Evolutionary conservation across 2,329 filamentous ascomycete genomes (phyloP), one percentile per base, ranked within the genome.

Genomic region (Dryadomyces sulphureus): DNA sequence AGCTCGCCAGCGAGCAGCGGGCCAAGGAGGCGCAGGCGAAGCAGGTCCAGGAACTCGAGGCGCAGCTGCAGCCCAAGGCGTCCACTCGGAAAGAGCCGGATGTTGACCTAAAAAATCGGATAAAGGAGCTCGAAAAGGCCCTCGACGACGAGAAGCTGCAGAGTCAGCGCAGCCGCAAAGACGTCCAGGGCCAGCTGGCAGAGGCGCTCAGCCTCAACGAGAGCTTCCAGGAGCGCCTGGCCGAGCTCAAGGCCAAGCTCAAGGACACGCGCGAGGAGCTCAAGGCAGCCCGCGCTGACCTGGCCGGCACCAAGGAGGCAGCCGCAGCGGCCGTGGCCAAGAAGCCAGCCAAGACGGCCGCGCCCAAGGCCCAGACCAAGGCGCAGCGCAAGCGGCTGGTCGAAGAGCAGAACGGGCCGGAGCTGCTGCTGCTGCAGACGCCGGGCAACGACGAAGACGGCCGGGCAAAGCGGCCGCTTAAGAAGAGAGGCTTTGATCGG

Each of bases 251-350:
- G 56, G 71, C 72, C 46, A 89, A 88, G 60, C 64, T 90, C 19
- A 77, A 76, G 45, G 69, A 75, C 9, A 73, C 77, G 0, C 86
- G 87, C 50, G 77, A 82, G 27, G 79, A 86, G 56, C 71, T 92
- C 22, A 87, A 85, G 58, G 74, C 81, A 56, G 62, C 65, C 20
- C 65, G 64, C n/a, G 57, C 62, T 2, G 67, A 72, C 48, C 60
- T 73, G 11, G 12, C 62, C 5, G n/a, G 14, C 42, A 61, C 60
- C 1, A 59, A 62, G 39, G 56, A 60, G 30, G 45, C 62, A 60
- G 36, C 69, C 69, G 50, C 60, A 70, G 30, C 44, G 7, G 43
- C 39, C 4, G 38, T 36, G 20, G 35, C 35, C 7, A 43, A 45
- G 27, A 43, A 38, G 45, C 54, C 56, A 5, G 54, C 54, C 22